These are phyloP conservation scores for Francoa sonchifolia DNA, from an alignment of 441 rosid genomes.

Conservation along the genomic window DNA sequence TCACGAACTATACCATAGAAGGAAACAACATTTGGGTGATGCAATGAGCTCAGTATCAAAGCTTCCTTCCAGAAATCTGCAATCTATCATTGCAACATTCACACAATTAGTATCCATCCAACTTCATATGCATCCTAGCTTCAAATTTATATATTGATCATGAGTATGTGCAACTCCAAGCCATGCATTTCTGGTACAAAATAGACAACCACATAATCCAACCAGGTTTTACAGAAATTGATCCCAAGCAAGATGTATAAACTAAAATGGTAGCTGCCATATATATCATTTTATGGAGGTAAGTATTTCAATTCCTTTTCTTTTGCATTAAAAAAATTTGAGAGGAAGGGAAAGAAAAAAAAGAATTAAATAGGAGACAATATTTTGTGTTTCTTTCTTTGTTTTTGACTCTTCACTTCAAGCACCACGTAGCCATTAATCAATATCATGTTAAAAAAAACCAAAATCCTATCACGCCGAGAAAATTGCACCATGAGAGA, in stretches of 20 bases:
- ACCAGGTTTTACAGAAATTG: too few species aligned
- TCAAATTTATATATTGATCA: not conserved
- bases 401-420: not conserved
- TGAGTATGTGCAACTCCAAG: not conserved
- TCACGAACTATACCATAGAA: conserved; percentile 98
- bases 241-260: too few species aligned
- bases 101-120: conserved; percentile 6
- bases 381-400: not conserved
- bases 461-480: not conserved
- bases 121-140: conserved; percentile 3
- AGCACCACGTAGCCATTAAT: not conserved
- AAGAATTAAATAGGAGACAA: too few species aligned
- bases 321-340: too few species aligned
- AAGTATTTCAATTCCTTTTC: too few species aligned
- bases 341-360: too few species aligned
- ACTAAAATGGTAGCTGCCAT: too few species aligned
- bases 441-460: not conserved
- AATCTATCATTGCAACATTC: conserved; percentile 43
- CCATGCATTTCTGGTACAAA: too few species aligned
- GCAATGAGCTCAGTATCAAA: conserved; percentile 77
- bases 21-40: conserved; percentile 96
- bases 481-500: not conserved
- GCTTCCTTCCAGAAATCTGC: conserved; percentile 99
- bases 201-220: too few species aligned
- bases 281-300: too few species aligned